Conservation (phyloP, 2,329 filamentous ascomycete species). For the Didymella exigua region DNA sequence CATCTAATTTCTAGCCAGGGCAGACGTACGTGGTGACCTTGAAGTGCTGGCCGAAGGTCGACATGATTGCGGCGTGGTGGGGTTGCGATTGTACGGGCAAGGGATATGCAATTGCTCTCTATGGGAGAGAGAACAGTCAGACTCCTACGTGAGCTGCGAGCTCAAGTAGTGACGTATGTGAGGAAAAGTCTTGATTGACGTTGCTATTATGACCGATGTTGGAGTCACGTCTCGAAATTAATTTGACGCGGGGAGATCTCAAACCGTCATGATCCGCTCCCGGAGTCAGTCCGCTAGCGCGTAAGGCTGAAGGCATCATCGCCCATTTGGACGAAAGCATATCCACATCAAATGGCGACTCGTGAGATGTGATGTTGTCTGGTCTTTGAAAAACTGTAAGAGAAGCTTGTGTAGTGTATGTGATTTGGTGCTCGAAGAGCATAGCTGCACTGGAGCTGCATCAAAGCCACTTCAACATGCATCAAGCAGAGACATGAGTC, state of each 20-base stretch:
- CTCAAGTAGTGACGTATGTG: constrained; percentile 5
- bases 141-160: background rate
- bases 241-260: constrained; percentile 30
- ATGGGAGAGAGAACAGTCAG: background rate
- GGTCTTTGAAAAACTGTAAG: too few relatives aligned
- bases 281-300: constrained; percentile 17
- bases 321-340: background rate
- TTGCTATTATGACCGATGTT: constrained; percentile 20
- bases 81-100: background rate
- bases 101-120: constrained; percentile 6
- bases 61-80: constrained; percentile 49
- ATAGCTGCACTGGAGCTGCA: too few relatives aligned
- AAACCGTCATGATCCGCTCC: constrained; percentile 15
- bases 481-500: too few relatives aligned
- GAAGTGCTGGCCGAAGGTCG: constrained; percentile 84
- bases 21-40: constrained; percentile 76
- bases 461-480: too few relatives aligned
- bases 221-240: constrained; percentile 31
- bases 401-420: too few relatives aligned
- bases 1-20: background rate
- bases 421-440: too few relatives aligned
- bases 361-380: background rate
- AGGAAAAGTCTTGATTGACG: constrained; percentile 14
- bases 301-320: constrained; percentile 11
- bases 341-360: background rate